Base-by-base conservation (phyloP, 2,329 filamentous ascomycete genomes). In the Helotiales sp. region DNA sequence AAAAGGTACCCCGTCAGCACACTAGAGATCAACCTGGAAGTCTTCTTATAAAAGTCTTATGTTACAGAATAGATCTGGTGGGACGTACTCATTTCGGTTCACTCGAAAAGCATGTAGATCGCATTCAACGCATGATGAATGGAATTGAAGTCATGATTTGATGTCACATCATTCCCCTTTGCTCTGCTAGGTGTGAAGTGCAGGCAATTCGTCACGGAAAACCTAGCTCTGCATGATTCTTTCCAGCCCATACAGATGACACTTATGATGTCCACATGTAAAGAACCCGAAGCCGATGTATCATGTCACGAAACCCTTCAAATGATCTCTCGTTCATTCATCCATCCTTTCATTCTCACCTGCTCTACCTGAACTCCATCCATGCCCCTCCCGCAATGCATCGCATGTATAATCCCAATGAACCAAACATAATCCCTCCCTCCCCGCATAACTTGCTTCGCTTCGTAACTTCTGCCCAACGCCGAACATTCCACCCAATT, bases 11-110 rank as follows among this genome's bases (percentile, higher is more conserved):
- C 96, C 49, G 93, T 97, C 75, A 97, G 93, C 82, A 93, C 93
- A 50, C 82, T 99, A 73, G 96, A 99, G 84, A 87, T 99, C 78
- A 97, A 98, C 80, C 87, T 98, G 34, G 95, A 98, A 81, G 88
- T 92, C 72, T 96, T 99, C 86, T 84, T 97, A 82, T 97, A 84
- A 79, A 65, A 28, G 15, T 47, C 50, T 37, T 59, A 26, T 34
- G 17, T 37, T 11, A 8, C 15, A 37, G 47, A 5, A 43, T 52
- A 59, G 40, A 65, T 50, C 10, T 37, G 43, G 40, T 10, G 30
- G 22, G 43, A 43, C 5, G 24, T 24, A 30, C 22, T 20, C n/a
- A 15, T 32, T 34, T 49, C 34, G 34, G 50, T 40, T 57, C 28
- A 54, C 47, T 62, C 55, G 32, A 70, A 71, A 70, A 69, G 61